Evolutionary conservation across 2,329 filamentous ascomycete genomes (phyloP).

Genomic region (Leptographium procerum): DNA sequence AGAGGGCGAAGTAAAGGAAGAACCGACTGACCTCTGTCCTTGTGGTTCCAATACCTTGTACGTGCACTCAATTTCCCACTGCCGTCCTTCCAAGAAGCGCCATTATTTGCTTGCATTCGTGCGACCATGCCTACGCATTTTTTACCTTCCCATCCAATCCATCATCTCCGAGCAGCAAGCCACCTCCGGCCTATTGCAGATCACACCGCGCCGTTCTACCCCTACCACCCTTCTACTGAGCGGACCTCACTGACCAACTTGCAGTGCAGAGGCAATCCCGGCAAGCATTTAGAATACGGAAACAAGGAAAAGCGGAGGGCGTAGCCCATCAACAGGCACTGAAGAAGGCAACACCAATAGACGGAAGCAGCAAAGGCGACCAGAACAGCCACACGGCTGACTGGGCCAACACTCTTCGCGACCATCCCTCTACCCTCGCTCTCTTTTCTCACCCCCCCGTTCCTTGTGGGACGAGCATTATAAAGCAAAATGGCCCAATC

Average conservation of each 20-base stretch:
- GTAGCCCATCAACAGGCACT: neutral
- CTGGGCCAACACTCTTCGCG: neutral
- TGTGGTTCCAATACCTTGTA: neutral
- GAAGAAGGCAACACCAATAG: neutral
- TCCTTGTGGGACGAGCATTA: neutral
- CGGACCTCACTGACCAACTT: neutral
- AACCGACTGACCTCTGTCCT: neutral
- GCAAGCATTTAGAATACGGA: neutral
- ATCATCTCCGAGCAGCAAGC: constrained; percentile 2
- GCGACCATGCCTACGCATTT: neutral
- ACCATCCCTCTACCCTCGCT: neutral
- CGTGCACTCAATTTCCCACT: neutral
- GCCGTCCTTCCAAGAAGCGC: neutral
- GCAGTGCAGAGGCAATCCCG: neutral
- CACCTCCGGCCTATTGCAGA: neutral
- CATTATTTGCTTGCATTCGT: neutral
- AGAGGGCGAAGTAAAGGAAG: neutral
- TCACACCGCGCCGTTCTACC: neutral
- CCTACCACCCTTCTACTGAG: neutral
- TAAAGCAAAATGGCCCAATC: constrained; percentile 10
- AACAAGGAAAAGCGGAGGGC: neutral
- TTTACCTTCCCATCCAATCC: neutral
- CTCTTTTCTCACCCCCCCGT: neutral
- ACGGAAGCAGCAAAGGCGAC: neutral
- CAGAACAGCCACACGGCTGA: neutral